A percentile compares a stretch with the other conserved stretches of the same genome.
phyloP scores from a whole-genome alignment of 495 filamentous ascomycete genomes.

The Hyaloscypha hepaticicola region DNA sequence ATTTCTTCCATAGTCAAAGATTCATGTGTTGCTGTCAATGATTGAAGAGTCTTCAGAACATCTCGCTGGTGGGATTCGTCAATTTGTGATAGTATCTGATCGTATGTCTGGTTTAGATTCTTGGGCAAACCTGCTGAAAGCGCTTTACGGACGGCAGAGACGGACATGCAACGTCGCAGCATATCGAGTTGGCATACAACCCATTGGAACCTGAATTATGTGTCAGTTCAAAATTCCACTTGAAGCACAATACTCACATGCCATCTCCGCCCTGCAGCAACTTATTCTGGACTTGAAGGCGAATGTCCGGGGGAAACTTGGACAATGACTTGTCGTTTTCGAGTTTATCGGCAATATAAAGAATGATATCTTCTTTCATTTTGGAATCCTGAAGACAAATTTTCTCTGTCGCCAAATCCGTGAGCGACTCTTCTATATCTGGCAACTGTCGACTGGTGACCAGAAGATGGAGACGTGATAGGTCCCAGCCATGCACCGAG shows the following conservation, averaged over 20 bases:
- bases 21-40: constrained; percentile 1
- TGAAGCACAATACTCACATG: constrained; percentile 23
- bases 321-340: constrained; percentile 24
- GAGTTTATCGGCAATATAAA: constrained; percentile 19
- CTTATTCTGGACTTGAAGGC: constrained; percentile 31
- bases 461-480: constrained; percentile 14
- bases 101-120: constrained; percentile 21
- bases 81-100: constrained; percentile 9
- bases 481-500: constrained; percentile 13
- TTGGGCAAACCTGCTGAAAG: constrained; percentile 12
- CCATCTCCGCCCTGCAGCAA: constrained; percentile 34
- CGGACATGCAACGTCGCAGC: constrained; percentile 18
- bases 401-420: not conserved
- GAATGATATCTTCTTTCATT: constrained; percentile 14
- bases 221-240: not conserved
- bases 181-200: constrained; percentile 24
- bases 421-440: constrained; percentile 15
- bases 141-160: constrained; percentile 13
- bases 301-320: constrained; percentile 30
- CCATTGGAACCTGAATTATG: constrained; percentile 23
- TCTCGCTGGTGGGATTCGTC: constrained; percentile 13
- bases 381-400: constrained; percentile 14
- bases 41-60: constrained; percentile 11
- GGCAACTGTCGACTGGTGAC: constrained; percentile 26
- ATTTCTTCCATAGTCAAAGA: constrained; percentile 19